Evolutionary conservation across 176 grass and related monocot species (phyloP), one percentile per base, ranked within the genome.

Genomic region (Bonia amplexicaulis): DNA sequence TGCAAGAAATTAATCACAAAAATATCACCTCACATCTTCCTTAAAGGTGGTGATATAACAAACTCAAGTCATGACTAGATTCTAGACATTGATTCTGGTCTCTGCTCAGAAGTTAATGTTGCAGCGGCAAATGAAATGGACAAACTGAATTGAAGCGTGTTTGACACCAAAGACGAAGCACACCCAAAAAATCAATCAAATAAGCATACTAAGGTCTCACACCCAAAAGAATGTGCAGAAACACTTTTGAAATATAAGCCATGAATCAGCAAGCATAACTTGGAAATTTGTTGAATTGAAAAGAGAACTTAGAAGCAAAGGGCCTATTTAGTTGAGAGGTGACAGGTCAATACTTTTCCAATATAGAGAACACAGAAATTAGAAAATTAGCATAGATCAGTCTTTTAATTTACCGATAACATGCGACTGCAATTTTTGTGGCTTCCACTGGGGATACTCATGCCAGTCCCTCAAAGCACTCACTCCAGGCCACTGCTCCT

Each of bases 401-500:
- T 0, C 17, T 70, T 37, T n/a, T 72, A 63, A 79, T 66, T 92
- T 92, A 99, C 93, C 75, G 68, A 81, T 75, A 99, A 85, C 60
- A 99, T n/a, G n/a, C n/a, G n/a, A n/a, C n/a, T n/a, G n/a, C n/a
- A n/a, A n/a, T n/a, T n/a, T n/a, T n/a, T n/a, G n/a, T n/a, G n/a
- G n/a, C n/a, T n/a, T n/a, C n/a, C n/a, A n/a, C n/a, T n/a, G n/a
- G n/a, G 96, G 96, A 85, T 89, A 99, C 58, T 88, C 91, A 41
- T 99, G 96, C 96, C 96, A 99, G 39, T 99, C 96, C 51, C 88
- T 91, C 60, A 99, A 71, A 44, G 33, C 66, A 76, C 53, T 90
- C 60, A 96, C 90, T 91, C 93, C 91, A 89, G 93, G 93, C 96
- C 96, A 99, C 11, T 89, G 51, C 39, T 99, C 90, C 61, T 99